Base-by-base conservation (phyloP, 1,139 yeast species). In the Magnusiomyces tetraspermus region DNA sequence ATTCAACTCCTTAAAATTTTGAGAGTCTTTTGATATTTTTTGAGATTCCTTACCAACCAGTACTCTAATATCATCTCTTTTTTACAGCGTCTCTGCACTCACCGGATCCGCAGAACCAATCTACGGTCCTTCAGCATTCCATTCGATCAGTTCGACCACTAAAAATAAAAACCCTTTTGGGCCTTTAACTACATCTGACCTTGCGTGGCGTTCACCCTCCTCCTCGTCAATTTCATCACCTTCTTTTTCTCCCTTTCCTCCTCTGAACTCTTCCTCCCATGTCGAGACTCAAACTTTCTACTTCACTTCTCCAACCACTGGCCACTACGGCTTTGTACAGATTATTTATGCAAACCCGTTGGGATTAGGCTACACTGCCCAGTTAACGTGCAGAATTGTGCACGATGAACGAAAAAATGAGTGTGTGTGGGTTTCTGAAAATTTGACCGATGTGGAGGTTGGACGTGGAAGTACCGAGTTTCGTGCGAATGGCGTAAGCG, bases 271-370 rank as follows among this genome's bases (percentile, higher is more conserved):
- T n/a, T 82, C 78, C 63, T 88, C 97, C 55, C 87, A 88, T 67
- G 98, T 92, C 48, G 98, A 92, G 72, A 92, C 98, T 17, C 95
- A 85, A 67, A 85, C 94, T 26, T 92, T 90, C 64, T 92, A 92
- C 71, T 88, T 88, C 70, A 75, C 81, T 43, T 80, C 82, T 61
- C 70, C 80, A 59, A 74, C 75, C 45, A 70, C 78, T 22, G 88
- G 87, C 1, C 75, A 81, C 65, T 73, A 78, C 53, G 97, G 97
- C 0, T 89, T 92, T 71, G 96, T 89, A 26, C 98, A 92, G 72
- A 79, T 92, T 58, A 90, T 92, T 65, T 96, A 90, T 69, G 89
- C 97, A 46, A 89, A 86, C 67, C 78, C 94, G 48, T 83, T 88
- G 72, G 95, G 95, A 15, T 75, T 90, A 53, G 88, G 84, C 67